These are phyloP conservation scores for Coffea eugenioides DNA, from an alignment of 257 asterid genomes.

Conservation along the genomic window DNA sequence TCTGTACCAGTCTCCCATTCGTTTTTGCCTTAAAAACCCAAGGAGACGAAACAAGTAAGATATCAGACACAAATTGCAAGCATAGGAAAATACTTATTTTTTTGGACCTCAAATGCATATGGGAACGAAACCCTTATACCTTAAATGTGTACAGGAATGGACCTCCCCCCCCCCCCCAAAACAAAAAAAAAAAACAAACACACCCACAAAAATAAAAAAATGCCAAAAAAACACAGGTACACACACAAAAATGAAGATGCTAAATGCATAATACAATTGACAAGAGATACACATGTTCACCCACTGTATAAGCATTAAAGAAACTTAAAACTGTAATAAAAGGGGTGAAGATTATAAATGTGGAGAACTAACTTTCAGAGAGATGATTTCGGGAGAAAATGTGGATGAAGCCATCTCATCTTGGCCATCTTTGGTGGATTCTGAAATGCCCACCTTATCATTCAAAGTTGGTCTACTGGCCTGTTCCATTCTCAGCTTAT, in stretches of 20 bases:
- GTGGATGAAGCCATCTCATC: conserved; percentile 30
- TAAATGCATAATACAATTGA: neutral
- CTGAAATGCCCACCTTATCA: conserved; percentile 32
- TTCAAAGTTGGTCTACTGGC: conserved; percentile 37
- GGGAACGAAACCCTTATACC: neutral
- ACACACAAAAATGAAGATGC: neutral
- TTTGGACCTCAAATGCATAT: too few relatives aligned
- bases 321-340: neutral
- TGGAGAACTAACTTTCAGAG: conserved; percentile 58
- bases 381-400: conserved; percentile 43
- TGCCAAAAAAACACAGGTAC: too few relatives aligned
- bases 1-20: neutral
- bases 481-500: conserved; percentile 63
- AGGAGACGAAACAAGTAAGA: neutral
- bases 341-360: neutral
- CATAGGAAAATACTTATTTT: too few relatives aligned
- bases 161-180: neutral
- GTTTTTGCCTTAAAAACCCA: conserved; percentile 3
- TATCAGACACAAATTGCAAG: neutral
- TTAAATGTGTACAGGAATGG: neutral
- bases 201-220: neutral
- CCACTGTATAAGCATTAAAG: neutral
- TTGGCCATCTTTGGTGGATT: conserved; percentile 38
- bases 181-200: too few relatives aligned
- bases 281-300: neutral